Conservation (phyloP, 495 filamentous ascomycete species). For the Xylaria curta region DNA sequence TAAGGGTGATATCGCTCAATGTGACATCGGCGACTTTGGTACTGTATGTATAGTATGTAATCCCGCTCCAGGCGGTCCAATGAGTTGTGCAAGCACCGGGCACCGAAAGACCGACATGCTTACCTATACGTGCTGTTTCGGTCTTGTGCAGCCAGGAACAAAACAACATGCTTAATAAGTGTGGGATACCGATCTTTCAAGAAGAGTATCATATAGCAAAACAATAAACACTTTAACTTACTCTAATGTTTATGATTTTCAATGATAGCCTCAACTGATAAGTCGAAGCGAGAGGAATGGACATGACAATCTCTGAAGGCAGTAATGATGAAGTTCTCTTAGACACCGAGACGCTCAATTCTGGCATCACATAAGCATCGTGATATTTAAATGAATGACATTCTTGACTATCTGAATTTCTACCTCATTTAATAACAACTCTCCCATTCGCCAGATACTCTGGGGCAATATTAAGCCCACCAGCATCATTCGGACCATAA, state of each 20-base stretch:
- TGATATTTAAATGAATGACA: background rate
- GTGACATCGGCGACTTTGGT: no score
- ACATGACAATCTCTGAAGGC: background rate
- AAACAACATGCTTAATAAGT: background rate
- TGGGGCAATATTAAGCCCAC: background rate
- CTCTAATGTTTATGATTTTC: background rate
- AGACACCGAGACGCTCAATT: background rate
- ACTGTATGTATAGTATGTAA: no score
- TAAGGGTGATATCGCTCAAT: background rate
- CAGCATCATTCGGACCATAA: constrained; percentile 1
- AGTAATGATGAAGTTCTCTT: background rate
- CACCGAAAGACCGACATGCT: background rate
- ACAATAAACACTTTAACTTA: background rate
- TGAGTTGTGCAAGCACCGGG: background rate
- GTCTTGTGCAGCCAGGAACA: background rate
- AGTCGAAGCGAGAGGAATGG: background rate
- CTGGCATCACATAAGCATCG: background rate
- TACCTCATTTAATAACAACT: background rate
- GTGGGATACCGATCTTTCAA: background rate
- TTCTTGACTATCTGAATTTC: background rate
- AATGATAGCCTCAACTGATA: background rate
- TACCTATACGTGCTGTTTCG: background rate
- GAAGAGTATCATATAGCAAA: no score
- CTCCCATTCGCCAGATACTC: constrained; percentile 1
- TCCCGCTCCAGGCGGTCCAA: background rate